These are phyloP conservation scores for Magnolia sinica DNA, from an alignment of 164 flowering plant genomes.

Conservation along the genomic window DNA sequence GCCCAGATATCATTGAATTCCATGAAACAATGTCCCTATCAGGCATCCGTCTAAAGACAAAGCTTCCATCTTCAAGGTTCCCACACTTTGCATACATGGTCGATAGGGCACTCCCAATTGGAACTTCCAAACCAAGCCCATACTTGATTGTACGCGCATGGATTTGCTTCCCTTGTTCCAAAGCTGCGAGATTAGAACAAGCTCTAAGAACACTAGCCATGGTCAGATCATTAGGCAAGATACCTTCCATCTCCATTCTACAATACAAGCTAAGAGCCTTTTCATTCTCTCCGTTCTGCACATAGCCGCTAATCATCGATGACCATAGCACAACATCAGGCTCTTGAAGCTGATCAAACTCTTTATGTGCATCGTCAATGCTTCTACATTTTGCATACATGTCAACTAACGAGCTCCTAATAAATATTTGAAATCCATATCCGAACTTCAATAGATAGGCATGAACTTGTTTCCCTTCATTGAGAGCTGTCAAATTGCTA, in stretches of 20 bases:
- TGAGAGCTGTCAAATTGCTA: conserved; percentile 43
- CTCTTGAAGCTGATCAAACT: conserved; percentile 57
- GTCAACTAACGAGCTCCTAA: conserved; percentile 67
- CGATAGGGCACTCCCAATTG: conserved; percentile 74
- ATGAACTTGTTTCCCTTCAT: conserved; percentile 67
- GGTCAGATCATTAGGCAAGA: conserved; percentile 70
- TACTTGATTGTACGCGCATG: conserved; percentile 62
- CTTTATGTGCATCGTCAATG: conserved; percentile 56
- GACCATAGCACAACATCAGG: conserved; percentile 83
- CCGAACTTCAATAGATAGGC: conserved; percentile 60
- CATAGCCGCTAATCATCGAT: conserved; percentile 80
- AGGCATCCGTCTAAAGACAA: conserved; percentile 57
- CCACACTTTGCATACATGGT: conserved; percentile 88
- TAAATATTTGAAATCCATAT: conserved; percentile 50
- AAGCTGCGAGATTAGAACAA: conserved; percentile 68
- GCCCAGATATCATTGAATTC: conserved; percentile 88
- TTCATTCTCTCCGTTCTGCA: conserved; percentile 80
- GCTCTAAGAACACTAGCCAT: conserved; percentile 79
- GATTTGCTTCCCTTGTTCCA: conserved; percentile 81
- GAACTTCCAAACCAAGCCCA: conserved; percentile 59
- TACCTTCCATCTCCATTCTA: conserved; percentile 60
- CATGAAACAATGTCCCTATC: conserved; percentile 62
- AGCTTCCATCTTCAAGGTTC: conserved; percentile 50
- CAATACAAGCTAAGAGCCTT: conserved; percentile 56
- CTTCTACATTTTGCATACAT: conserved; percentile 85